Evolutionary conservation across 2,329 filamentous ascomycete genomes (phyloP).

Genomic region (Colletotrichum australisinense): DNA sequence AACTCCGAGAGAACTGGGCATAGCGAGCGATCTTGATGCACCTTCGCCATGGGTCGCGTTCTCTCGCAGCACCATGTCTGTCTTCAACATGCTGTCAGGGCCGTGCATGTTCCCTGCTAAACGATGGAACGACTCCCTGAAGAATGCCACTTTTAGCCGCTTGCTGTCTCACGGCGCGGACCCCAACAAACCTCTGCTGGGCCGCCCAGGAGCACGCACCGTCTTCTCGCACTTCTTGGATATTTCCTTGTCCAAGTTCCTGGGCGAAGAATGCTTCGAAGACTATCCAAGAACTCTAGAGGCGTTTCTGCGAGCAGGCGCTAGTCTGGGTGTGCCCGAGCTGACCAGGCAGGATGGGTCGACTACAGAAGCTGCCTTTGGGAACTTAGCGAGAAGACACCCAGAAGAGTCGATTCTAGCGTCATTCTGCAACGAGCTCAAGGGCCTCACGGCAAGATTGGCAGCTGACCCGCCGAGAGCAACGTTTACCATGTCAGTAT

Average conservation of each 20-base stretch:
- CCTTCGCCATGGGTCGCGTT: not conserved
- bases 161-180: not conserved
- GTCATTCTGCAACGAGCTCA: not conserved
- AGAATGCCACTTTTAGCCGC: not conserved
- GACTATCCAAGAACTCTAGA: not conserved
- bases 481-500: not conserved
- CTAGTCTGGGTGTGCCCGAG: not conserved
- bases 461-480: not conserved
- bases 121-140: not conserved
- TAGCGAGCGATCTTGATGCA: not conserved
- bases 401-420: not conserved
- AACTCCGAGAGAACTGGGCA: not conserved
- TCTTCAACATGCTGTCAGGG: not conserved
- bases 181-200: not conserved
- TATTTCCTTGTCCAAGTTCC: not conserved
- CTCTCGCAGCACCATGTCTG: not conserved
- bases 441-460: not conserved
- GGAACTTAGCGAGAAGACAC: not conserved
- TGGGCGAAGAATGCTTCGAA: not conserved
- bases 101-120: not conserved
- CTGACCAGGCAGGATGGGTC: not conserved
- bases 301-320: not conserved
- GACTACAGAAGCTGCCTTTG: not conserved
- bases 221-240: not conserved
- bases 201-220: not conserved